Base-by-base conservation (phyloP, 495 filamentous ascomycete species). In the Paragyromitra xinjiangensis region DNA sequence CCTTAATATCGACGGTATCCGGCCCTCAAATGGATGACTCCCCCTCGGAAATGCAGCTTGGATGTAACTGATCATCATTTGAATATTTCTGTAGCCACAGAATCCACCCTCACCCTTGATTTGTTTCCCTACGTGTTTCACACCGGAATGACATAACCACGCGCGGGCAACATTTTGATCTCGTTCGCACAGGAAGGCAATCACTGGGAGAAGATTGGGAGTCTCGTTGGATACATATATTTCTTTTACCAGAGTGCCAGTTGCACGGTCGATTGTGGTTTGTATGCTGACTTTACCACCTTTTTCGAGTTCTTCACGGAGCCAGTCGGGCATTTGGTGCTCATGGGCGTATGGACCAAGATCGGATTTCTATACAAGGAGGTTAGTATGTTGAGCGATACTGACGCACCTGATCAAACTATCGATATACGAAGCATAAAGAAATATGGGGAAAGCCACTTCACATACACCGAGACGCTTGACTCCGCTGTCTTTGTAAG, bases 21-120 rank as follows among this genome's bases (percentile, higher is more conserved):
- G 85, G 7, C 85, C 84, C 9, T 86, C 78, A 65, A 97, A 92
- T 14, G 85, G 82, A 29, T 91, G 86, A 75, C 87, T 83, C 4
- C 92, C 92, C 16, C 86, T 84, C 29, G 85, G 84, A 51, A 85
- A 81, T 7, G 89, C 83, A 40, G 87, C 87, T 62, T 88, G 87
- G 44, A 98, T 88, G 82, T 92, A 95, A 2, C 94, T 94, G 19
- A 91, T 85, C 71, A 97, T 81, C 93, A 97, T 97, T 80, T 99
- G 95, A 51, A 98, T 97, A 83, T 97, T 99, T 9, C 95, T 88
- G 81, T 98, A 99, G n/a, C 95, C 95, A 84, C 95, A 99, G 84
- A 98, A 99, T 0, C 93, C 93, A 44, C 94, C 92, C 86, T 86
- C 89, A 84, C 97, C 94, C 45, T 86, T 88, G 9, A 87, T 86